Conservation (phyloP, 2,329 filamentous ascomycete species). For the Aureobasidium lini region DNA sequence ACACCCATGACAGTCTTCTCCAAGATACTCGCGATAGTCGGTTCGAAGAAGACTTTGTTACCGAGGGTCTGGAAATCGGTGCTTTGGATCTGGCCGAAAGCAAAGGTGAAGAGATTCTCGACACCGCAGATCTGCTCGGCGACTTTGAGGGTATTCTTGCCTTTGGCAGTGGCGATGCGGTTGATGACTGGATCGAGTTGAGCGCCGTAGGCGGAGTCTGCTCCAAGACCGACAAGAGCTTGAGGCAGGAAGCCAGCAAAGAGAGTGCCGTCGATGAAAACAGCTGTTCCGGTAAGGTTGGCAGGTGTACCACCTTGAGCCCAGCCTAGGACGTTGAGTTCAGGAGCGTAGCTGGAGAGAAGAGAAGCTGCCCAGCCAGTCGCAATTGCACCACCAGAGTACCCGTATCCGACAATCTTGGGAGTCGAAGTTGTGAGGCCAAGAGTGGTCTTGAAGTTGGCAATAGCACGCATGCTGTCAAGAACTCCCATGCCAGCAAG, state of each 20-base stretch:
- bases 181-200: constrained; percentile 18
- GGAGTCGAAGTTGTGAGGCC: not conserved
- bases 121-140: constrained; percentile 20
- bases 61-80: constrained; percentile 20
- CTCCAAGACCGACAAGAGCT: constrained; percentile 20
- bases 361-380: constrained; percentile 24
- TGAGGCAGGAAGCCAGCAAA: constrained; percentile 24
- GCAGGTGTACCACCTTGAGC: constrained; percentile 33
- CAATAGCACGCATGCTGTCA: constrained; percentile 22
- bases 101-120: constrained; percentile 20
- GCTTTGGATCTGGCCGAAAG: constrained; percentile 17
- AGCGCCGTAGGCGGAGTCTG: constrained; percentile 21
- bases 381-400: constrained; percentile 23
- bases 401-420: constrained; percentile 18
- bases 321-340: constrained; percentile 24
- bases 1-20: constrained; percentile 21
- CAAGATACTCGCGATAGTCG: constrained; percentile 18
- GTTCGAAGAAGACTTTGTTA: constrained; percentile 19
- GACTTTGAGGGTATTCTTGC: constrained; percentile 16
- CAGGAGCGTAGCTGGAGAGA: constrained; percentile 23
- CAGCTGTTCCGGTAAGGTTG: constrained; percentile 27
- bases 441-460: constrained; percentile 14
- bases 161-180: constrained; percentile 20
- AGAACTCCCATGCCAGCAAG: constrained; percentile 23
- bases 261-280: constrained; percentile 21